phyloP scores from a whole-genome alignment of 75 land plant genomes.

The Sequoia sempervirens region DNA sequence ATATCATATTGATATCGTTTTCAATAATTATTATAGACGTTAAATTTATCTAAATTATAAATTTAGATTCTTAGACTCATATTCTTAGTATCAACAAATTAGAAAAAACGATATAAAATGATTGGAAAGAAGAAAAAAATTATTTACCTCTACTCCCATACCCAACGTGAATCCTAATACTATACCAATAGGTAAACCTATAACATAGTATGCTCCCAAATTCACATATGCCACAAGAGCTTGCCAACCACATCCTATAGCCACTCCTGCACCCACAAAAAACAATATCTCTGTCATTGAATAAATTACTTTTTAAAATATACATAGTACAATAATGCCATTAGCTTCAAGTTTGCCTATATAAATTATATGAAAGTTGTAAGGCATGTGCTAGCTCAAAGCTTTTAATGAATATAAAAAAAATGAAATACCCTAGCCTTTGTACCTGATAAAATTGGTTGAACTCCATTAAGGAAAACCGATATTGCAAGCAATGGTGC shows the following conservation, averaged over 20 bases:
- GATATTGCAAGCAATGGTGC: conserved; percentile 47
- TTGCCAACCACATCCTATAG: conserved; percentile 24
- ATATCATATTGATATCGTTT: no score
- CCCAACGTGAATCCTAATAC: neutral
- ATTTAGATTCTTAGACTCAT: no score
- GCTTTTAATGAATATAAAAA: neutral
- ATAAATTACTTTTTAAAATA: no score
- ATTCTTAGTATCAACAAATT: no score
- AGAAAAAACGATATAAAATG: neutral
- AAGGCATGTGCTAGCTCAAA: no score
- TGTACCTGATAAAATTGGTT: conserved; percentile 58
- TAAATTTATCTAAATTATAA: no score
- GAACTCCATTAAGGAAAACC: conserved; percentile 40
- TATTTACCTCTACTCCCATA: conserved; percentile 8
- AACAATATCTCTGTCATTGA: neutral
- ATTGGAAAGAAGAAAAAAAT: neutral
- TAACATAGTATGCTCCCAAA: conserved; percentile 7
- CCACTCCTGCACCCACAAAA: conserved; percentile 8
- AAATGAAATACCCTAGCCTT: no score
- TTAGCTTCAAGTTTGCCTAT: no score
- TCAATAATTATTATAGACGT: no score
- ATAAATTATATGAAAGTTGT: no score
- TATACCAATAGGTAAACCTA: conserved; percentile 10
- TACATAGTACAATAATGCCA: no score
- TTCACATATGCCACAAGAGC: conserved; percentile 17